Conservation (phyloP, 2,329 filamentous ascomycete species). For the Aspergillus sp. region DNA sequence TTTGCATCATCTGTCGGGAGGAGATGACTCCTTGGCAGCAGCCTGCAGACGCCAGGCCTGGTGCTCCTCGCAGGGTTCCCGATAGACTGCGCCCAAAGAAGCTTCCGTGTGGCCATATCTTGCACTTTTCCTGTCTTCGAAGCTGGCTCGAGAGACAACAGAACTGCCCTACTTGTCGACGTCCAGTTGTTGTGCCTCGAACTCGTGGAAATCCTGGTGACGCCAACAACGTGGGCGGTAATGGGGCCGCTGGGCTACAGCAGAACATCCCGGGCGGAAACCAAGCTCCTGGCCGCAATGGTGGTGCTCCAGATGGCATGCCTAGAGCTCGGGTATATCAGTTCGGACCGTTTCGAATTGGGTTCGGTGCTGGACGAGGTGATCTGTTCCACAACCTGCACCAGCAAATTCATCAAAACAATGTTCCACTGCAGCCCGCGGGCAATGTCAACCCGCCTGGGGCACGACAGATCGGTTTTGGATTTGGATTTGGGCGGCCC, state of each 20-base stretch:
- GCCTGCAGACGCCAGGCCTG: conserved; percentile 36
- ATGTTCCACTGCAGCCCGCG: conserved; percentile 33
- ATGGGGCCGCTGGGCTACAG: conserved; percentile 18
- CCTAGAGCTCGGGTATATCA: conserved; percentile 61
- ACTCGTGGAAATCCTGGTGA: conserved; percentile 26
- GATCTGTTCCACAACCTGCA: conserved; percentile 63
- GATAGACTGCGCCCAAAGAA: conserved; percentile 90
- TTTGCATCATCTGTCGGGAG: conserved; percentile 96
- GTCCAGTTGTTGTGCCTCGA: conserved; percentile 59
- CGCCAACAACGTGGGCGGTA: conserved; percentile 21
- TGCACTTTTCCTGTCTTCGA: conserved; percentile 90
- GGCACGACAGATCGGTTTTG: conserved; percentile 36
- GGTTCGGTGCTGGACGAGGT: conserved; percentile 59
- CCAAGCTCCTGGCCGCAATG: conserved; percentile 35
- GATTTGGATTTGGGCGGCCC: conserved; percentile 36
- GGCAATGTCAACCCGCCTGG: conserved; percentile 26
- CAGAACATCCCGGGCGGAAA: conserved; percentile 30
- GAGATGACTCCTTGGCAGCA: conserved; percentile 81
- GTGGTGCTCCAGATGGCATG: conserved; percentile 31
- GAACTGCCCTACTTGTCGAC: conserved; percentile 89
- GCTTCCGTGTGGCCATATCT: conserved; percentile 88
- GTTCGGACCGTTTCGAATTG: conserved; percentile 69
- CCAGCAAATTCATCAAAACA: conserved; percentile 55
- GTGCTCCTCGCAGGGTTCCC: conserved; percentile 49
- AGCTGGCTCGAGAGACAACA: conserved; percentile 98